These are phyloP conservation scores for Cordia subcordata DNA, from an alignment of 257 asterid species.

Conservation along the genomic window DNA sequence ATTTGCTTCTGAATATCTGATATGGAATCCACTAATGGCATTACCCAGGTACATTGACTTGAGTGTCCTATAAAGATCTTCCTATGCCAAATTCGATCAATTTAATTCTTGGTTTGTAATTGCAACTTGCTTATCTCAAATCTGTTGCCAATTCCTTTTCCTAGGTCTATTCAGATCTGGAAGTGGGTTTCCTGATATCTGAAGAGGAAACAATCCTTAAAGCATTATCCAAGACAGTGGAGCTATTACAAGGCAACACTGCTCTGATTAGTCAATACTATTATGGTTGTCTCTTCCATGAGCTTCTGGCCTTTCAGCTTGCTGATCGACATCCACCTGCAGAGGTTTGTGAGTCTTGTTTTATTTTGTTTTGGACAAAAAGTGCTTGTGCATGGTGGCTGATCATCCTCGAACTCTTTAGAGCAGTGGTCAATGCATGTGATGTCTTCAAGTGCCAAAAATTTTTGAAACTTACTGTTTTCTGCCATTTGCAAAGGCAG, in stretches of 20 bases:
- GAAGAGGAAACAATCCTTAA: slow-evolving; percentile 67
- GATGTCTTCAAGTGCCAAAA: too few species aligned
- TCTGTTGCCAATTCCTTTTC: slow-evolving; percentile 27
- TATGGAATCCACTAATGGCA: too few species aligned
- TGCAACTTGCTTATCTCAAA: slow-evolving; percentile 20
- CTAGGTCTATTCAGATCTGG: slow-evolving; percentile 94
- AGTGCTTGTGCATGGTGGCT: not conserved
- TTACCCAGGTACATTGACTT: too few species aligned
- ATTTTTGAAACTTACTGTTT: too few species aligned
- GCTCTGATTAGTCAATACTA: slow-evolving; percentile 90
- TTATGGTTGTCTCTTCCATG: slow-evolving; percentile 90
- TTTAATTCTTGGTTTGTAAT: not conserved
- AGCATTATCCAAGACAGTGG: slow-evolving; percentile 83
- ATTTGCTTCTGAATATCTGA: too few species aligned
- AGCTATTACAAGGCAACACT: slow-evolving; percentile 88
- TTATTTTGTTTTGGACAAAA: slow-evolving; percentile 5
- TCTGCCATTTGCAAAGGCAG: too few species aligned
- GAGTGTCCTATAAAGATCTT: too few species aligned
- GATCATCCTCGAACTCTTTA: slow-evolving; percentile 44
- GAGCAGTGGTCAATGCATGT: too few species aligned
- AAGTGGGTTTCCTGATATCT: slow-evolving; percentile 92
- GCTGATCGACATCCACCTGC: slow-evolving; percentile 83
- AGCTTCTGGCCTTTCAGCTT: slow-evolving; percentile 94
- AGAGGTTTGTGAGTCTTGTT: slow-evolving; percentile 52
- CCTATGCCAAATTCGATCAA: not conserved